Evolutionary conservation across 495 filamentous ascomycete species (phyloP), one percentile per base, ranked within the genome.

Genomic region (Cryomyces antarcticus): DNA sequence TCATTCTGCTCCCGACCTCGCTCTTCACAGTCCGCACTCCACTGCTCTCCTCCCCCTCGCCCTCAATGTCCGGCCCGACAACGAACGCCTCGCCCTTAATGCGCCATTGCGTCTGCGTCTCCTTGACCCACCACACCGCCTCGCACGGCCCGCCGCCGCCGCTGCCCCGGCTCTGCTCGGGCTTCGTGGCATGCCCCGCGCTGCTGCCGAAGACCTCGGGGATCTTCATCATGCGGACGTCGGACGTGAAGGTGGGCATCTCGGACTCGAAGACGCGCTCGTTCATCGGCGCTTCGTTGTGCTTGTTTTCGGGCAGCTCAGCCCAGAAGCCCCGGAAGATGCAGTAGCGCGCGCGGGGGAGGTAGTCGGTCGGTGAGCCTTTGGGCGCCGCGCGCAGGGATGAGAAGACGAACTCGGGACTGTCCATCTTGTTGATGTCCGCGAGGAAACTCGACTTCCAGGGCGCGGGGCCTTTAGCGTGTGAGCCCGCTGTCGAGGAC

Each of bases 321-420:
- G 72, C 75, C 65, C 79, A 92, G 60, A 94, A 73, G 53, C 89
- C 86, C 46, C 89, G 80, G 63, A 71, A 87, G 52, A 92, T 72
- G 56, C 75, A 73, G 46, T 62, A 73, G 38, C 78, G 68, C 13
- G 68, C 62, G 44, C 77, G 72, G 3, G 78, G 78, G 7, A 75
- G 54, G 41, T 66, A 65, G 4, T 42, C 53, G 10, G 41, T 54
- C 12, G 49, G 34, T 4, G 46, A 52, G 41, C 41, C 45, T 39
- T 30, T 7, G 12, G 62, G 51, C 44, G 63, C 49, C 45, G 68
- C 54, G 37, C 68, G 67, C 11, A 88, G 55, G 4, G 81, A 82
- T 30, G 71, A 60, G 46, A 94, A 68, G 12, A 73, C 72, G 62
- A 93, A 87, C 42, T 80, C 76, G 3, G 79, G 69, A 27, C 64